A percentile compares a stretch with the other conserved stretches of the same genome.
phyloP scores from a whole-genome alignment of 179 eudicot genomes.

The Nepenthes alata region DNA sequence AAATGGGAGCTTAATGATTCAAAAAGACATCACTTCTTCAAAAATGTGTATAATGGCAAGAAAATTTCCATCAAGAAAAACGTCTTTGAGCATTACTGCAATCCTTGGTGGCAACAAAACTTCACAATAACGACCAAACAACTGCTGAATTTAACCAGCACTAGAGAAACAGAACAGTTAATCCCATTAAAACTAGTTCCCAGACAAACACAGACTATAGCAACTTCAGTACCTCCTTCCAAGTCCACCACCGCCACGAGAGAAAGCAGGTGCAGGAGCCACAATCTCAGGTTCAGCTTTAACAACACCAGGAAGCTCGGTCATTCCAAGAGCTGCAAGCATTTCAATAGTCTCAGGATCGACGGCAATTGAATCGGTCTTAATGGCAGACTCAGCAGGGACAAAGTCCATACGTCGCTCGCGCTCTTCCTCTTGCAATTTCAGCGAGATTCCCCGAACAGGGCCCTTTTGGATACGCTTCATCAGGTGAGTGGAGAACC shows the following conservation, averaged over 20 bases:
- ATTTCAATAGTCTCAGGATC: constrained; percentile 10
- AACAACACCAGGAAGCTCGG: constrained; percentile 1
- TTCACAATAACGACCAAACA: too few relatives aligned
- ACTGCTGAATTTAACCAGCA: too few relatives aligned
- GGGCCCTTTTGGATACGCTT: constrained; percentile 12
- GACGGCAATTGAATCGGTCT: constrained; percentile 8
- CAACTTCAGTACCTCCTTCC: constrained; percentile 10
- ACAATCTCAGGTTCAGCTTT: constrained; percentile 5
- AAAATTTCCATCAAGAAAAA: too few relatives aligned
- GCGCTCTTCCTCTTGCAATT: constrained; percentile 10
- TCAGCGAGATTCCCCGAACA: constrained; percentile 10
- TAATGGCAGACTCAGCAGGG: constrained; percentile 9
- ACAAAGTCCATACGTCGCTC: constrained; percentile 12
- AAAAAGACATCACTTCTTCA: too few relatives aligned
- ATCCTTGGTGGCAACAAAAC: too few relatives aligned
- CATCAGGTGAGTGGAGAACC: constrained; percentile 13
- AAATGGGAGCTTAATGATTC: too few relatives aligned
- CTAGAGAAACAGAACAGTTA: too few relatives aligned
- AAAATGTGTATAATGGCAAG: too few relatives aligned
- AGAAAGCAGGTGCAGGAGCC: background rate
- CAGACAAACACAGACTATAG: too few relatives aligned
- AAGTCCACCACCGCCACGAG: background rate
- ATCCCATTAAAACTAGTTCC: too few relatives aligned
- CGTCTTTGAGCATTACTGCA: too few relatives aligned
- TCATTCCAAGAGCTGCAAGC: constrained; percentile 9